Evolutionary conservation across 2,329 filamentous ascomycete species (phyloP).

Genomic region (Thelonectria rubi): DNA sequence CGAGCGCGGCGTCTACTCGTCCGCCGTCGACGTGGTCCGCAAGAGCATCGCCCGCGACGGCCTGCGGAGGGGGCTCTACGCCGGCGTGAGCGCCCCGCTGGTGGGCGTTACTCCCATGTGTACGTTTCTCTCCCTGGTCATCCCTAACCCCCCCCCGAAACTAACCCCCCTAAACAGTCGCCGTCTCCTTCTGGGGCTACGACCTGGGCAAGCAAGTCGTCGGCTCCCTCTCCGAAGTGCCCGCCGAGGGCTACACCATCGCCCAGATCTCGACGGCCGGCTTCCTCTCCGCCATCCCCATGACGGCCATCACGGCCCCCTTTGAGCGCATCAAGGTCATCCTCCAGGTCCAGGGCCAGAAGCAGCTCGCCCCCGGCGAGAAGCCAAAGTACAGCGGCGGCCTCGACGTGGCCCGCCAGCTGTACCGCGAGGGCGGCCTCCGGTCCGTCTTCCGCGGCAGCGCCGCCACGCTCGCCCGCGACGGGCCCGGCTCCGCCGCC

Average conservation of each 20-base stretch:
- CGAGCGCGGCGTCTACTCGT: slow-evolving; percentile 89
- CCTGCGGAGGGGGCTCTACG: slow-evolving; percentile 82
- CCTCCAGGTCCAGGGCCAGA: slow-evolving; percentile 95
- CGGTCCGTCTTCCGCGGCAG: slow-evolving; percentile 92
- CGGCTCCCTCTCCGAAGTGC: slow-evolving; percentile 69
- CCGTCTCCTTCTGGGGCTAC: slow-evolving; percentile 84
- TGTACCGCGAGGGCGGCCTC: slow-evolving; percentile 90
- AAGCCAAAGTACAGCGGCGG: slow-evolving; percentile 92
- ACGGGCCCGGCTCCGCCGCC: slow-evolving; percentile 90
- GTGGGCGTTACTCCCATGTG: slow-evolving; percentile 99
- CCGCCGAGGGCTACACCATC: slow-evolving; percentile 79
- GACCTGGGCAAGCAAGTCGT: slow-evolving; percentile 94
- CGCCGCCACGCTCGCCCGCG: slow-evolving; percentile 89
- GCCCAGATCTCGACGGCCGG: slow-evolving; percentile 90
- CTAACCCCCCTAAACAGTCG: slow-evolving; percentile 57
- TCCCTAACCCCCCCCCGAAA: neutral
- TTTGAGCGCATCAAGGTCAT: slow-evolving; percentile 99
- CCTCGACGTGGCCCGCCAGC: slow-evolving; percentile 88
- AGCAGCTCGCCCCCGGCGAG: slow-evolving; percentile 85
- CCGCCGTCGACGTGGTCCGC: slow-evolving; percentile 89
- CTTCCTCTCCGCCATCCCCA: slow-evolving; percentile 97
- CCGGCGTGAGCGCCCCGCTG: slow-evolving; percentile 93
- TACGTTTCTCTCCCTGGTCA: slow-evolving; percentile 61
- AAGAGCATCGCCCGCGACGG: slow-evolving; percentile 91
- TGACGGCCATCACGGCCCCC: slow-evolving; percentile 97